A percentile compares a stretch with the other conserved stretches of the same genome.
phyloP scores from a whole-genome alignment of 176 grass and related monocot species.

The Zizania latifolia region DNA sequence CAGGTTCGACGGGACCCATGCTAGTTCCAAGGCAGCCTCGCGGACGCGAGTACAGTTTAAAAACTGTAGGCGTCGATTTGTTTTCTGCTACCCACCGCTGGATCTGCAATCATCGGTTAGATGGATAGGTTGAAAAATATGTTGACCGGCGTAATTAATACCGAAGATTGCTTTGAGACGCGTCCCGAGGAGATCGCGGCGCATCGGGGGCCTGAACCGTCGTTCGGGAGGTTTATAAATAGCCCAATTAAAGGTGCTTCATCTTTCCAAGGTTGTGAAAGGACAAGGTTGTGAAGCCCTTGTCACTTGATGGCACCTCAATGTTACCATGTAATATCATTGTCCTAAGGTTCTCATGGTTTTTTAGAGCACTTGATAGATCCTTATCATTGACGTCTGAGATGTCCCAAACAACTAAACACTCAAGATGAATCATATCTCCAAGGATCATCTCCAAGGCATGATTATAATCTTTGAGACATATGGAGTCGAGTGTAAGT shows the following conservation, averaged over 20 bases:
- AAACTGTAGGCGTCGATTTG: no score
- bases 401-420: not conserved
- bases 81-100: no score
- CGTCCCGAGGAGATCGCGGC: no score
- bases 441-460: not conserved
- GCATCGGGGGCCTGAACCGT: no score
- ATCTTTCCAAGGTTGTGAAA: not conserved
- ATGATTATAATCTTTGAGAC: not conserved
- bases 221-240: not conserved
- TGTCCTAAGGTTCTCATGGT: not conserved
- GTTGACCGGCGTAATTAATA: no score
- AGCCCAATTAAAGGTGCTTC: no score
- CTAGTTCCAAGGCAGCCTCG: no score
- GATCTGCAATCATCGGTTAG: no score
- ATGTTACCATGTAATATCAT: not conserved
- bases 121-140: no score
- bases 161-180: no score
- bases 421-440: not conserved
- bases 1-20: no score
- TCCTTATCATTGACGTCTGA: not conserved
- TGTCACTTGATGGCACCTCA: not conserved
- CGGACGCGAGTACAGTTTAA: no score
- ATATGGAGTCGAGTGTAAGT: conserved; percentile 14
- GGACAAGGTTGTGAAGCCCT: not conserved
- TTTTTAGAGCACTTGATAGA: not conserved